phyloP scores from a whole-genome alignment of 2,329 filamentous ascomycete genomes.

The Coniochaeta hoffmannii region DNA sequence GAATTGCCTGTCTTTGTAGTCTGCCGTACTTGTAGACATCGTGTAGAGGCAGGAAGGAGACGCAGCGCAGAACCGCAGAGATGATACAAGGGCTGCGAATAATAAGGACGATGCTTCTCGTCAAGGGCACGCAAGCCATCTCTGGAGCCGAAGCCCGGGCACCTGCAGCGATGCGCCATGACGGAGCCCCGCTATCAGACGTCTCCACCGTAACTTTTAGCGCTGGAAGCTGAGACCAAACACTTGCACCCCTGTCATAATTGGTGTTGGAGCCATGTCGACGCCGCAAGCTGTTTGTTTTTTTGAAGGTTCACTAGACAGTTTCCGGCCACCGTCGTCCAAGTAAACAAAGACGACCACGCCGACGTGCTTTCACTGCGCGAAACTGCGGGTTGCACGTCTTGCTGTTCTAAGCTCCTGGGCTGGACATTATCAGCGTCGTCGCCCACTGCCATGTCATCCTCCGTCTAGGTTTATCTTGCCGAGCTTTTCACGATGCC shows the following conservation, averaged over 20 bases:
- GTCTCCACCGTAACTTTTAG: too few species aligned
- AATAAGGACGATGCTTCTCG: background rate
- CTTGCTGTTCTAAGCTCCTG: background rate
- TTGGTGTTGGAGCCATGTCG: background rate
- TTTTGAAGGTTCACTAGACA: background rate
- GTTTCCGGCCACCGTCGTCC: background rate
- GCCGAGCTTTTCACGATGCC: conserved; percentile 31
- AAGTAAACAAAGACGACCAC: background rate
- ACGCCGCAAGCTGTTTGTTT: background rate
- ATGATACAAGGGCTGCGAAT: background rate
- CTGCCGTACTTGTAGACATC: conserved; percentile 42
- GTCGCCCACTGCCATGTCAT: background rate
- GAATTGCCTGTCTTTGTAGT: conserved; percentile 84
- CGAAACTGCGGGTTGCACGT: background rate
- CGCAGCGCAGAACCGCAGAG: background rate
- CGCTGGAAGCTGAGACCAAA: background rate
- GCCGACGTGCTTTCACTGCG: background rate
- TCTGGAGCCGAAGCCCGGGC: too few species aligned
- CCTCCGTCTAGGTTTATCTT: background rate
- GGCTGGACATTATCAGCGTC: background rate
- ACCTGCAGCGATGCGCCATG: background rate
- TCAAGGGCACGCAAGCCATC: background rate
- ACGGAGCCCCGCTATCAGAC: background rate
- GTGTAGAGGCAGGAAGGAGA: conserved; percentile 10
- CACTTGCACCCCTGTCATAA: background rate